Evolutionary conservation across 768 basidiomycete species (phyloP), one percentile per base, ranked within the genome.

Genomic region (Boletus pseudo-olivaceus): DNA sequence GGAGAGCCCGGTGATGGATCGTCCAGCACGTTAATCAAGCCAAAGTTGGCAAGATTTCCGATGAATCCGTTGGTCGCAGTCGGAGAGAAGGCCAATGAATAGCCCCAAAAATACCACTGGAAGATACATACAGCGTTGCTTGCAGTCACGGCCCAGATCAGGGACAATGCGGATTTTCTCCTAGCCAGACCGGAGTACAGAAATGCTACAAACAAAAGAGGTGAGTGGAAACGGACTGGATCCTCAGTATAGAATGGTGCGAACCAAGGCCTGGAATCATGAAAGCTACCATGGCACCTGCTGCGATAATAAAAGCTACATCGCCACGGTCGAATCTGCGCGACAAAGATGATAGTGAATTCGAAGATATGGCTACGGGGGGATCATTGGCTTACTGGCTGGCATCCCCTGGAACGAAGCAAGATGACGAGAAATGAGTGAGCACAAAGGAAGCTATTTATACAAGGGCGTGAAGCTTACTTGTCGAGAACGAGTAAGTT

Each of bases 61-160:
- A 91, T 90, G 73, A 75, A 86, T 32, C 88, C 82, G 67, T 88
- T 86, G 49, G 82, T 85, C 4, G 85, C 84, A 3, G 87, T 78
- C 2, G 84, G 77, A 4, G 90, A 91, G 72, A 95, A 95, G 1
- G 90, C 88, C 32, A 95, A 77, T 1, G 82, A 88, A 73, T 93
- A 95, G 69, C 86, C 86, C 84, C 85, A 87, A 71, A 85, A 77
- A 68, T 80, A 92, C 89, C 89, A 91, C 63, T 88, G 86, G 68
- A 90, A 84, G 54, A 90, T 84, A 57, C 82, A 82, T 57, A 90
- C 76, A 7, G 86, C 87, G 61, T 90, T 90, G 62, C 82, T 79
- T 5, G 85, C 86, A 35, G 81, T 76, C 54, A 87, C 85, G 11
- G 78, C 84, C 87, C 87, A 90, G 48, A 90, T 83, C n/a, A 91